These are phyloP conservation scores for Fusarium coicis DNA, from an alignment of 2,329 filamentous ascomycete genomes.

Conservation along the genomic window DNA sequence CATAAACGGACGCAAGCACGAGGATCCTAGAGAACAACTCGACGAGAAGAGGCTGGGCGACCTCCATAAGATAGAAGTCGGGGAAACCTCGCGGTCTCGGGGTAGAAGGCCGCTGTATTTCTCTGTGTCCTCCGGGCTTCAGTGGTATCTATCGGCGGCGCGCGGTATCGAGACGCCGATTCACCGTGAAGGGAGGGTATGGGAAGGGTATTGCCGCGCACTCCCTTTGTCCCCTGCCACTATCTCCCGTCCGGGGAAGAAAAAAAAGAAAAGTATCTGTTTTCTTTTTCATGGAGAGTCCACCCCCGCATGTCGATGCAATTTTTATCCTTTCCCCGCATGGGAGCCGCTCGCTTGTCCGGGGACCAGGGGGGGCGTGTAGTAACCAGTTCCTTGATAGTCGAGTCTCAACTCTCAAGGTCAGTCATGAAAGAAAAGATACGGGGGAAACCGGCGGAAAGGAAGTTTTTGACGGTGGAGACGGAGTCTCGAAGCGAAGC, in stretches of 20 bases:
- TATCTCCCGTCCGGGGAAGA: conserved; percentile 28
- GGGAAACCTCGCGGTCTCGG: conserved; percentile 37
- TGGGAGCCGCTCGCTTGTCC: conserved; percentile 38
- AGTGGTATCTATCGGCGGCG: conserved; percentile 14
- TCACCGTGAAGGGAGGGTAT: conserved; percentile 22
- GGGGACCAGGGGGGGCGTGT: conserved; percentile 30
- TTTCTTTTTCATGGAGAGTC: conserved; percentile 17
- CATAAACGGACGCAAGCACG: conserved; percentile 8
- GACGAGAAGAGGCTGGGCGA: background rate
- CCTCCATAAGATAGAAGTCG: conserved; percentile 6
- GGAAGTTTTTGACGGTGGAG: conserved; percentile 30
- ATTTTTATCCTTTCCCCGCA: conserved; percentile 38
- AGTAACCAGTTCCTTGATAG: background rate
- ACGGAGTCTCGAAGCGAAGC: conserved; percentile 14
- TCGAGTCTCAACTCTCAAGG: conserved; percentile 2
- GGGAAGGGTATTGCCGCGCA: background rate
- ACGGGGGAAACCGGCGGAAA: conserved; percentile 30
- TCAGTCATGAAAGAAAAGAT: conserved; percentile 2
- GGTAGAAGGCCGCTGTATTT: background rate
- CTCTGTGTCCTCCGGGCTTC: conserved; percentile 1
- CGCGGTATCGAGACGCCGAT: conserved; percentile 32
- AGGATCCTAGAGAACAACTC: background rate
- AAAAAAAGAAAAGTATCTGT: background rate
- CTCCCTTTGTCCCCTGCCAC: background rate
- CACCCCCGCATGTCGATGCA: conserved; percentile 38